phyloP scores from a whole-genome alignment of 2,329 filamentous ascomycete genomes.

The Xylaria sp. region DNA sequence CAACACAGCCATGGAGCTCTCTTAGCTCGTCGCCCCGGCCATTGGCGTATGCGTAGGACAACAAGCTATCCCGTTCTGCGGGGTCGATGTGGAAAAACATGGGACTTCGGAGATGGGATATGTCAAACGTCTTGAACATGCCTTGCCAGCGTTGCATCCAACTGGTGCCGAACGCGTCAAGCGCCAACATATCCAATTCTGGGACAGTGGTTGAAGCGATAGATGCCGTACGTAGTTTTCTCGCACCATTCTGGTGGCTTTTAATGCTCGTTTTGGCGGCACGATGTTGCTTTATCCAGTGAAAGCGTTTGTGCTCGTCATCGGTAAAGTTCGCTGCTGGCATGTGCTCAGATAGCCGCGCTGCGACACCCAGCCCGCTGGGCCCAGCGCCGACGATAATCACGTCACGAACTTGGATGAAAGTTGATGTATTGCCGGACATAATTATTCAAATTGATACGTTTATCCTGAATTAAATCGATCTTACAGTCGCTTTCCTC shows the following conservation, averaged over 20 bases:
- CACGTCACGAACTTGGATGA: conserved; percentile 66
- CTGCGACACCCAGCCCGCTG: conserved; percentile 77
- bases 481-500: background rate
- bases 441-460: conserved; percentile 29
- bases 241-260: conserved; percentile 55
- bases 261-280: conserved; percentile 68
- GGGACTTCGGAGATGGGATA: conserved; percentile 77
- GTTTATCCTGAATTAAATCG: background rate
- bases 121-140: conserved; percentile 74
- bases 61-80: conserved; percentile 75
- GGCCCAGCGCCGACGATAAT: conserved; percentile 80
- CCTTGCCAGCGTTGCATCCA: conserved; percentile 80
- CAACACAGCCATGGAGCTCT: conserved; percentile 79
- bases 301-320: conserved; percentile 82
- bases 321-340: conserved; percentile 85
- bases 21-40: conserved; percentile 70
- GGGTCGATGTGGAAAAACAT: conserved; percentile 88
- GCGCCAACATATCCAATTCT: conserved; percentile 63
- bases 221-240: conserved; percentile 48
- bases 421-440: conserved; percentile 28
- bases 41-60: conserved; percentile 73
- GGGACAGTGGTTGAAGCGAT: conserved; percentile 34
- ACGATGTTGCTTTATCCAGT: conserved; percentile 75
- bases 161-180: conserved; percentile 70
- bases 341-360: conserved; percentile 75